Evolutionary conservation across 176 grass and related monocot genomes (phyloP), one percentile per base, ranked within the genome.

Genomic region (Saccharum spontaneum): DNA sequence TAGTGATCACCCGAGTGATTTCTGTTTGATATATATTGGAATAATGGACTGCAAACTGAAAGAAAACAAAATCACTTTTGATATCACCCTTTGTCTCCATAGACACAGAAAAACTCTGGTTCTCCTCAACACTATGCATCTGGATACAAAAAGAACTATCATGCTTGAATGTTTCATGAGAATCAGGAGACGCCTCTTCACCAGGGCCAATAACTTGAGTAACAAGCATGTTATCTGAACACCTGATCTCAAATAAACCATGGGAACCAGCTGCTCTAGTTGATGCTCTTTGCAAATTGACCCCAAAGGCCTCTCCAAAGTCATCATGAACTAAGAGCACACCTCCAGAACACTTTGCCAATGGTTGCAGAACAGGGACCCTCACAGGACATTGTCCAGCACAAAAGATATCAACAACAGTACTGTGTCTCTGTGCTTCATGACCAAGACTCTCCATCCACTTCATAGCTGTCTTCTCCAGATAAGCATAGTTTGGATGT

Each of bases 261-360:
- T 94, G 92, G 54, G 93, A 96, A 80, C 97, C 91, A 46, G 93
- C 84, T 33, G 97, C 83, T 86, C 92, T 93, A 55, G 89, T 88
- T 2, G 93, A 90, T 20, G 94, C 93, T 86, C 93, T 96, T 86
- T 99, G 97, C 86, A 99, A 86, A 79, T 99, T 99, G 55, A 99
- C 93, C 33, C 94, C 97, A 88, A 99, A 99, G 79, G 94, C 93
- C 90, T 99, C 93, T 38, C 94, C 97, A 91, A 99, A 99, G 86
- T 99, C 97, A 86, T 99, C 97, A 84, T 99, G 93, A 80, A 94
- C 89, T 80, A 99, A 94, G 65, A 99, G 90, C 40, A 99, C 90
- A 18, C 97, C 97, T 77, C 97, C 93, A 55, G 91, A 99, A 78
- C 89, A 90, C 89, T 94, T 96, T 76, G 93, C 97, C 34, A 99